A percentile compares a stretch with the other conserved stretches of the same genome.
Conservation (phyloP, 306 rosid species). For the Crataegus laevigata region DNA sequence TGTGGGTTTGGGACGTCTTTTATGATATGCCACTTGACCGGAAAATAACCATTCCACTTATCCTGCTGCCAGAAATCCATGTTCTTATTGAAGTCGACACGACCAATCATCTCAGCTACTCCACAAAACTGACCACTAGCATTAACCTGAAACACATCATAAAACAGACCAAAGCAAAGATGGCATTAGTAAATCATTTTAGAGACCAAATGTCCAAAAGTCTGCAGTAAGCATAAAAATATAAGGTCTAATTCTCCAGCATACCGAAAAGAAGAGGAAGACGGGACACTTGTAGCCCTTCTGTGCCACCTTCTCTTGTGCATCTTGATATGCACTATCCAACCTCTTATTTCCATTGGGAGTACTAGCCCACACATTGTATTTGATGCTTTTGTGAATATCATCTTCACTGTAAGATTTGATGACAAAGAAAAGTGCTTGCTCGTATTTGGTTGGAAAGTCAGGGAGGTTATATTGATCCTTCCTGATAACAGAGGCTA, state of each 20-base stretch:
- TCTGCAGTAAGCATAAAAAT: neutral
- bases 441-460: constrained; percentile 60
- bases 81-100: constrained; percentile 61
- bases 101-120: constrained; percentile 80
- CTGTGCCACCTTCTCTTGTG: constrained; percentile 40
- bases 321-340: constrained; percentile 49
- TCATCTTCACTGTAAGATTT: constrained; percentile 89
- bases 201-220: neutral
- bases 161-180: neutral
- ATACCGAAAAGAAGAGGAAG: constrained; percentile 79
- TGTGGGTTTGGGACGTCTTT: constrained; percentile 75
- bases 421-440: constrained; percentile 67
- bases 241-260: constrained; percentile 9
- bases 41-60: constrained; percentile 82
- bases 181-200: neutral
- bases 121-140: constrained; percentile 94
- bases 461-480: constrained; percentile 68
- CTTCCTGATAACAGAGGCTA: constrained; percentile 24
- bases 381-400: constrained; percentile 82
- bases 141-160: constrained; percentile 47
- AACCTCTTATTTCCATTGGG: constrained; percentile 77
- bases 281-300: constrained; percentile 61
- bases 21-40: constrained; percentile 81
- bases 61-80: constrained; percentile 96
- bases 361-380: constrained; percentile 83